Conservation (phyloP, 192 early-diverging fungal species). For the Globomyces pollinis-pini region DNA sequence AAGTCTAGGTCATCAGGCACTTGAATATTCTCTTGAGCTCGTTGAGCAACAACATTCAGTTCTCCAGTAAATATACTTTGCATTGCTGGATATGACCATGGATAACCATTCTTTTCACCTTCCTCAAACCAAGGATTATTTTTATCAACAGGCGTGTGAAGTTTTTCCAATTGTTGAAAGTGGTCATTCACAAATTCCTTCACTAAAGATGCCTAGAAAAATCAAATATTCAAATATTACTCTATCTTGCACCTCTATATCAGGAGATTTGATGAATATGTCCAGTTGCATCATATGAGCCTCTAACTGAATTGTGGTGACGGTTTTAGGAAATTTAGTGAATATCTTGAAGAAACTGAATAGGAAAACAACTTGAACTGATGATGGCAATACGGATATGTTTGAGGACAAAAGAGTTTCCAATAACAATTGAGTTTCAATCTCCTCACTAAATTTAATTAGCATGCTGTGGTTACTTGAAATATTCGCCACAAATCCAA, state of each 20-base stretch:
- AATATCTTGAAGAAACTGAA: slow-evolving; percentile 34
- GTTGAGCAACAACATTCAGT: not conserved
- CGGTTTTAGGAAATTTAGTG: slow-evolving; percentile 22
- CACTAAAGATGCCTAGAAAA: too few relatives aligned
- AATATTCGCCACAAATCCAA: slow-evolving; percentile 89
- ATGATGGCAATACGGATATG: slow-evolving; percentile 10
- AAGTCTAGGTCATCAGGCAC: not conserved
- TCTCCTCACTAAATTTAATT: slow-evolving; percentile 12
- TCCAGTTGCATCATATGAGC: not conserved
- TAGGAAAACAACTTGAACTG: slow-evolving; percentile 8
- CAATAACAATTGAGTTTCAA: slow-evolving; percentile 8
- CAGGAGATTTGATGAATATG: not conserved
- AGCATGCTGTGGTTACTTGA: slow-evolving; percentile 29
- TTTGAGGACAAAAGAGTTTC: slow-evolving; percentile 25
- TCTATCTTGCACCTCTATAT: not conserved
- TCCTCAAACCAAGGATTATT: not conserved
- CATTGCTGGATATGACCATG: not conserved
- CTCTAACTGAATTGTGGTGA: slow-evolving; percentile 13
- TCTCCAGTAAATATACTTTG: not conserved
- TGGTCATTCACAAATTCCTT: too few relatives aligned
- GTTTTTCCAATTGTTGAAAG: too few relatives aligned
- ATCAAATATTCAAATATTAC: too few relatives aligned
- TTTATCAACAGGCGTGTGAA: too few relatives aligned
- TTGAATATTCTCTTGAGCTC: not conserved
- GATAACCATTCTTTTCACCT: not conserved